Conservation (phyloP, 2,329 filamentous ascomycete species). For the Clarireedia monteithiana region DNA sequence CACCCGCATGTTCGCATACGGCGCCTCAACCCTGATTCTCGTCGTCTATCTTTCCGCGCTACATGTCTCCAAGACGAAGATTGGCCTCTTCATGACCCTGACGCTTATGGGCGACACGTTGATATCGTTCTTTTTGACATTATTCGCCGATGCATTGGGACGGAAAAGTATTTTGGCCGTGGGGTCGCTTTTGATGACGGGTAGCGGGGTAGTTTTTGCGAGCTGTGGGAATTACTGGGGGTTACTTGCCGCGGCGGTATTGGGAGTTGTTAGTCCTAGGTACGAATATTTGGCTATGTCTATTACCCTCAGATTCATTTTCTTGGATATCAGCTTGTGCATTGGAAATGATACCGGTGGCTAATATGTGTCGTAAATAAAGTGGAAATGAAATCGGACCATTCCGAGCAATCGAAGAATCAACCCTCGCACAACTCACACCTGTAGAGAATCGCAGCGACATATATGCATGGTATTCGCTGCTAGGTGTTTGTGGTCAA, state of each 20-base stretch:
- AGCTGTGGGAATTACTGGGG: constrained; percentile 47
- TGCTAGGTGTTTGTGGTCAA: constrained; percentile 50
- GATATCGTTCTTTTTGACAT: constrained; percentile 51
- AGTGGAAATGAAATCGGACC: constrained; percentile 58
- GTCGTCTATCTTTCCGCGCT: constrained; percentile 47
- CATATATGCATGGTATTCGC: constrained; percentile 55
- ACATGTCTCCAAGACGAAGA: constrained; percentile 40
- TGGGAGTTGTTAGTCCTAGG: constrained; percentile 55
- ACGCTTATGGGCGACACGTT: constrained; percentile 52
- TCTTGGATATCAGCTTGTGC: not conserved
- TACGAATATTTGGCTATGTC: constrained; percentile 15
- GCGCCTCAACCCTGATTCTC: constrained; percentile 48
- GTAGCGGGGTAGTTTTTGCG: constrained; percentile 49
- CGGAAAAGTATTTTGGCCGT: constrained; percentile 44
- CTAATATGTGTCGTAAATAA: constrained; percentile 21
- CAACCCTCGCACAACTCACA: constrained; percentile 49
- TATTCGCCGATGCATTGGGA: constrained; percentile 51
- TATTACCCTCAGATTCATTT: not conserved
- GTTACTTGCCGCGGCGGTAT: constrained; percentile 46
- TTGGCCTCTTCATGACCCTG: constrained; percentile 59
- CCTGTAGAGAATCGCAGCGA: constrained; percentile 39
- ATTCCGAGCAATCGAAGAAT: constrained; percentile 55
- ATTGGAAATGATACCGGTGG: not conserved
- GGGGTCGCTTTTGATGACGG: constrained; percentile 48
- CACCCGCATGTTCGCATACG: constrained; percentile 56